These are phyloP conservation scores for Russula sp. DNA, from an alignment of 768 basidiomycete species.

Conservation along the genomic window DNA sequence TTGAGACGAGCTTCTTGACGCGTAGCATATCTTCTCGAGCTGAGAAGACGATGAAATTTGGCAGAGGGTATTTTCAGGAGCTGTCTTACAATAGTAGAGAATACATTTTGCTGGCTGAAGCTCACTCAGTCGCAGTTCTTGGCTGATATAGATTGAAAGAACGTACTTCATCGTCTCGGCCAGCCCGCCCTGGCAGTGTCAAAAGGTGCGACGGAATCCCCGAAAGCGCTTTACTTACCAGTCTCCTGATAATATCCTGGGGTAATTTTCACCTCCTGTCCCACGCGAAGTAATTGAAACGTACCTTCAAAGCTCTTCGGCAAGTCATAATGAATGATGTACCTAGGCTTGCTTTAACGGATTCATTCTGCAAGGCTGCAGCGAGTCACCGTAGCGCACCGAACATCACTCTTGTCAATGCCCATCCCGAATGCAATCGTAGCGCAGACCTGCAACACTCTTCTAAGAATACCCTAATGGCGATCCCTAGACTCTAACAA, in stretches of 20 bases:
- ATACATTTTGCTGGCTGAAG: slow-evolving; percentile 71
- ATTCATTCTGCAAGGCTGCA: neutral
- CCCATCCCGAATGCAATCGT: slow-evolving; percentile 85
- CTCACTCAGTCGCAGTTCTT: slow-evolving; percentile 4
- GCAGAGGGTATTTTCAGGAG: neutral
- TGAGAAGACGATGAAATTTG: slow-evolving; percentile 27
- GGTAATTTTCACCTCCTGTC: neutral
- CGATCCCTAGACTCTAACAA: neutral
- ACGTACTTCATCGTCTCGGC: slow-evolving; percentile 66
- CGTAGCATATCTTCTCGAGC: slow-evolving; percentile 69
- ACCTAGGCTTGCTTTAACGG: slow-evolving; percentile 35
- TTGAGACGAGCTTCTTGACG: slow-evolving; percentile 48
- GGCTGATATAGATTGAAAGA: neutral
- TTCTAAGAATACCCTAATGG: neutral
- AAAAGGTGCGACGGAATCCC: slow-evolving; percentile 8
- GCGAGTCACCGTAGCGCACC: slow-evolving; percentile 34
- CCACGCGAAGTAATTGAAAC: slow-evolving; percentile 10
- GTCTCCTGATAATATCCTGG: slow-evolving; percentile 86
- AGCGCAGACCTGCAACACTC: slow-evolving; percentile 53
- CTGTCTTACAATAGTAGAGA: slow-evolving; percentile 66
- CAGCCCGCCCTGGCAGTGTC: slow-evolving; percentile 55
- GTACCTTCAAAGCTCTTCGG: slow-evolving; percentile 80
- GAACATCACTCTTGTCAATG: slow-evolving; percentile 76
- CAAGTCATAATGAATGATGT: slow-evolving; percentile 76
- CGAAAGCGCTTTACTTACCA: slow-evolving; percentile 37